phyloP scores from a whole-genome alignment of 177 flowering plant genomes.

The Tripterygium wilfordii region DNA sequence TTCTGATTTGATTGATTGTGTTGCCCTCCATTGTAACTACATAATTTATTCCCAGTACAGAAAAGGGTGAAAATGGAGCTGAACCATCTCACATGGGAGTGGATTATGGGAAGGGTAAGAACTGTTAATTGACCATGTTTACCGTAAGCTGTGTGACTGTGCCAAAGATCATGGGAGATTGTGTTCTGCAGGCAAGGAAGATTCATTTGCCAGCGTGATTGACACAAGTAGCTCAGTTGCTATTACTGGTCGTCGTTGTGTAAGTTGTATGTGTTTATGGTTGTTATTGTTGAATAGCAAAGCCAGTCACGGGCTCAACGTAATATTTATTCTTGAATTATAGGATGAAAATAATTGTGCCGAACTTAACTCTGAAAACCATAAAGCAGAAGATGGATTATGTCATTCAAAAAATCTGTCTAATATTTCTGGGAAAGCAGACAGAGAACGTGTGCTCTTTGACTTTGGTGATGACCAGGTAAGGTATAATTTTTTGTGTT shows the following conservation, averaged over 20 bases:
- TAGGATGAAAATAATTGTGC: conserved; percentile 63
- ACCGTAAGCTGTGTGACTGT: conserved; percentile 2
- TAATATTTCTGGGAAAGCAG: conserved; percentile 17
- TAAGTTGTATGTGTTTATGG: conserved; percentile 67
- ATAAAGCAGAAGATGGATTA: conserved; percentile 18
- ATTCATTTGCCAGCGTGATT: conserved; percentile 12
- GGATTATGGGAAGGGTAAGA: conserved; percentile 27
- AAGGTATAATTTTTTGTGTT: no score
- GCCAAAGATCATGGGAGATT: neutral
- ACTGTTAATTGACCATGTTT: neutral
- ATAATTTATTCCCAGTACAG: no score
- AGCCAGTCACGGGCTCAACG: conserved; percentile 16
- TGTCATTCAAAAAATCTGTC: conserved; percentile 12
- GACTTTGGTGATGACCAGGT: conserved; percentile 79
- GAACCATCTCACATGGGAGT: conserved; percentile 11
- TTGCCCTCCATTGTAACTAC: no score
- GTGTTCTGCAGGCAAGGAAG: conserved; percentile 28
- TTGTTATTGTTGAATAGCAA: conserved; percentile 7
- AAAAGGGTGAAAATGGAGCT: conserved; percentile 28
- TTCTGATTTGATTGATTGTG: no score
- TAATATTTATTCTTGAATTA: conserved; percentile 17
- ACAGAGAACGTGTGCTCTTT: conserved; percentile 23
- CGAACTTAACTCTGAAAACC: conserved; percentile 23
- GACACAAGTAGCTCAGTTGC: conserved; percentile 18
- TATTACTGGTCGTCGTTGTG: conserved; percentile 49